These are phyloP conservation scores for Brettanomyces anomalus DNA, from an alignment of 805 yeast genomes.

Conservation along the genomic window DNA sequence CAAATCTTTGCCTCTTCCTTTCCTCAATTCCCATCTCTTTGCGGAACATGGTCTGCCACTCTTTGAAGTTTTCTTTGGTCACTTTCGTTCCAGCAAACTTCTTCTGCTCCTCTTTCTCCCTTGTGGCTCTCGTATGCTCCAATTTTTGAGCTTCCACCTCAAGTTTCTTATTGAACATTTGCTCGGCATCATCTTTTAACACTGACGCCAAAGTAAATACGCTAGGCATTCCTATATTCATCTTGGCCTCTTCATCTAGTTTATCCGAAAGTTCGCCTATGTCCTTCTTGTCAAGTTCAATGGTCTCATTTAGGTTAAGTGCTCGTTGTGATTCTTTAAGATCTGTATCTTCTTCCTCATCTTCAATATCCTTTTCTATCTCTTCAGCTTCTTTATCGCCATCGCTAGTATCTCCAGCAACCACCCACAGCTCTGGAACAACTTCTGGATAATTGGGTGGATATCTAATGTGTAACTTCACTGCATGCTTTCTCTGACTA, in stretches of 20 bases:
- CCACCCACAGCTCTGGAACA: constrained; percentile 45
- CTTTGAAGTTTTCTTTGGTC: constrained; percentile 60
- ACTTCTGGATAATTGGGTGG: constrained; percentile 80
- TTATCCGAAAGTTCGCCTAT: constrained; percentile 29
- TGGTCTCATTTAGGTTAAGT: constrained; percentile 45
- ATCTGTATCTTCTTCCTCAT: constrained; percentile 37
- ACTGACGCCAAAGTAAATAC: constrained; percentile 71
- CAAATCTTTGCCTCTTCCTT: constrained; percentile 41
- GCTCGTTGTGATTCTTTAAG: constrained; percentile 31
- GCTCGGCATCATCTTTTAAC: constrained; percentile 77
- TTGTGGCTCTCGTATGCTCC: constrained; percentile 48
- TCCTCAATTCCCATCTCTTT: constrained; percentile 64
- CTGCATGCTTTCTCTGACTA: constrained; percentile 46
- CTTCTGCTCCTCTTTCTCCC: constrained; percentile 77
- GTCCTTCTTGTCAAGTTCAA: constrained; percentile 47
- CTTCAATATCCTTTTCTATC: constrained; percentile 32
- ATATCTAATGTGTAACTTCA: constrained; percentile 54
- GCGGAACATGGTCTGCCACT: constrained; percentile 70
- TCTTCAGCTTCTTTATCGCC: constrained; percentile 22
- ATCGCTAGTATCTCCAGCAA: constrained; percentile 21
- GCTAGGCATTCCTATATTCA: constrained; percentile 86
- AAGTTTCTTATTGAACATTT: constrained; percentile 50
- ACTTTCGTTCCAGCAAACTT: constrained; percentile 90
- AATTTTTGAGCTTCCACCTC: constrained; percentile 43
- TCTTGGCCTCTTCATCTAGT: constrained; percentile 54